Conservation (phyloP, 2,329 filamentous ascomycete genomes). For the Metarhizium humberi region DNA sequence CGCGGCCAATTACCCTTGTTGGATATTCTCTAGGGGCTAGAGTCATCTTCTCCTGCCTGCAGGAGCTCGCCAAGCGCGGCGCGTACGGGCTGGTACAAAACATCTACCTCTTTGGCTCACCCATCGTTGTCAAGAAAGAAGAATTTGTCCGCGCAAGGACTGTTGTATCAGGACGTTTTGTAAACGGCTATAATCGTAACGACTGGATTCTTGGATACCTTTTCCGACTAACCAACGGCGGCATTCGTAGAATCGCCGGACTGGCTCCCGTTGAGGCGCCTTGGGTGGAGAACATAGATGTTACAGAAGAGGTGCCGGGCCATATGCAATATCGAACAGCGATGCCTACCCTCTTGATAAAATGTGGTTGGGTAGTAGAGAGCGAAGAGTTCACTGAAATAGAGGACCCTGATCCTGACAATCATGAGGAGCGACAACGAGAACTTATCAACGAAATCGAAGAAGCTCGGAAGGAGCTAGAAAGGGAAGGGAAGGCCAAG, state of each 20-base stretch:
- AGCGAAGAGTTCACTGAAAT: slow-evolving; percentile 94
- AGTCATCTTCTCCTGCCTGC: slow-evolving; percentile 85
- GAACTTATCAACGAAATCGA: slow-evolving; percentile 96
- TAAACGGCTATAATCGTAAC: slow-evolving; percentile 89
- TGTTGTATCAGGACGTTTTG: slow-evolving; percentile 85
- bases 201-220: slow-evolving; percentile 98
- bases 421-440: slow-evolving; percentile 76
- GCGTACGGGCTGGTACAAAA: slow-evolving; percentile 87
- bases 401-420: slow-evolving; percentile 92
- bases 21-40: slow-evolving; percentile 89
- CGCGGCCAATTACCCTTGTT: slow-evolving; percentile 82
- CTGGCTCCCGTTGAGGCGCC: slow-evolving; percentile 71
- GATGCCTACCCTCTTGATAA: slow-evolving; percentile 79
- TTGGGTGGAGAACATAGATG: slow-evolving; percentile 80
- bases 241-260: slow-evolving; percentile 81
- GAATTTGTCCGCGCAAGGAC: slow-evolving; percentile 74
- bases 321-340: slow-evolving; percentile 95
- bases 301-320: slow-evolving; percentile 75
- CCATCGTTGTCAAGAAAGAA: slow-evolving; percentile 82
- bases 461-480: slow-evolving; percentile 78
- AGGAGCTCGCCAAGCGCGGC: slow-evolving; percentile 75
- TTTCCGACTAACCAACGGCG: slow-evolving; percentile 87
- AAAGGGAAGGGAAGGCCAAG: slow-evolving; percentile 64
- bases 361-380: slow-evolving; percentile 85
- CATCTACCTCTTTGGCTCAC: slow-evolving; percentile 88